A percentile compares a stretch with the other conserved stretches of the same genome.
Evolutionary conservation across 1,139 yeast species (phyloP).

Genomic region (Citeromyces hawaiiensis): DNA sequence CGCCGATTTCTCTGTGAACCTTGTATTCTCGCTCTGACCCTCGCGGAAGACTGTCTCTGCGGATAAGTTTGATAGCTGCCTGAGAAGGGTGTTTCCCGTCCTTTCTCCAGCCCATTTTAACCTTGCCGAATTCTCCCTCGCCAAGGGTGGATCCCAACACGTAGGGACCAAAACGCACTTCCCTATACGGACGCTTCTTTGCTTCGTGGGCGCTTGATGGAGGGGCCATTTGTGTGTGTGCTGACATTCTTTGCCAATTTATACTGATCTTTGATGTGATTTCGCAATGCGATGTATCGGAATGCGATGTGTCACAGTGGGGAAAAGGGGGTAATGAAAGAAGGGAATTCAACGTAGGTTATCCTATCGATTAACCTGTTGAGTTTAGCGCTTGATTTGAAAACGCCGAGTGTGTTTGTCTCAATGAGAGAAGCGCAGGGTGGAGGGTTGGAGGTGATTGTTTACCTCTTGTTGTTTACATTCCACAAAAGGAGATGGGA

Average conservation of each 20-base stretch:
- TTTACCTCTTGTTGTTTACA: not conserved
- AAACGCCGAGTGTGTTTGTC: not conserved
- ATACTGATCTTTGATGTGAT: not conserved
- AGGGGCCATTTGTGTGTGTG: not conserved
- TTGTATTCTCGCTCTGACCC: conserved; percentile 80
- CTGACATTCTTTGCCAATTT: not conserved
- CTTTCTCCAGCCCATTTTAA: conserved; percentile 91
- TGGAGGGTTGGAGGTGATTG: not conserved
- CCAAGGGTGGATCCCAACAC: conserved; percentile 90
- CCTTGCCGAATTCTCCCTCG: conserved; percentile 97
- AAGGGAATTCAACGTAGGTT: too few species aligned
- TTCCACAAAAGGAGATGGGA: not conserved
- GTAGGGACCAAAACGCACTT: conserved; percentile 75
- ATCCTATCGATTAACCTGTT: too few species aligned
- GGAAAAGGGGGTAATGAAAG: not conserved
- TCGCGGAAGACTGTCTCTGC: conserved; percentile 73
- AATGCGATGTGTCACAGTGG: not conserved
- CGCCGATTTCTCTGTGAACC: conserved; percentile 87
- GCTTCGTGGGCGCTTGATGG: not conserved
- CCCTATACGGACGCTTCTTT: conserved; percentile 24
- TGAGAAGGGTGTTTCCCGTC: conserved; percentile 68
- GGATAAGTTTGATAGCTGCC: conserved; percentile 87
- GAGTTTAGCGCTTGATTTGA: not conserved
- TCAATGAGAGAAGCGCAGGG: not conserved
- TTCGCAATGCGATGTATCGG: not conserved